phyloP scores from a whole-genome alignment of 208 protist genomes.

The Giardia muris region DNA sequence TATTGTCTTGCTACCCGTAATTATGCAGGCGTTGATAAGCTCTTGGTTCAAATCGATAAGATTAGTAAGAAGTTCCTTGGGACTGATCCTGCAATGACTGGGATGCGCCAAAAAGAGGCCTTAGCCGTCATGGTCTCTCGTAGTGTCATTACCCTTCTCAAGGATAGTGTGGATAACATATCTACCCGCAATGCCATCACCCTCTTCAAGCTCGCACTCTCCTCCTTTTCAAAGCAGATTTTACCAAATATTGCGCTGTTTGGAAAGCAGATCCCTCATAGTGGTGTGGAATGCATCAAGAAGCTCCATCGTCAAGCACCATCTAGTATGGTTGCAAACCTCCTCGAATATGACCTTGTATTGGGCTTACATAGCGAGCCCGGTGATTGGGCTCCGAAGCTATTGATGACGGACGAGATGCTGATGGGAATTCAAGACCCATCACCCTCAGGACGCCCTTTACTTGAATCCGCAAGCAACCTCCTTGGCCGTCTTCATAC shows the following conservation, averaged over 20 bases:
- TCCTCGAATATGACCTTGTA: not conserved
- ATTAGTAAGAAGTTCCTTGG: not conserved
- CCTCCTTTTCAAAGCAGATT: not conserved
- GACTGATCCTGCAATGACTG: not conserved
- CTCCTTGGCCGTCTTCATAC: too few relatives aligned
- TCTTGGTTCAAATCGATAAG: not conserved
- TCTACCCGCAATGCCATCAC: not conserved
- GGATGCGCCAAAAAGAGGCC: not conserved
- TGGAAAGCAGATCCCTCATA: not conserved
- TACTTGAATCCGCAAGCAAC: too few relatives aligned
- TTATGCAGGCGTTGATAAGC: conserved; percentile 1
- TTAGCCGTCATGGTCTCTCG: not conserved
- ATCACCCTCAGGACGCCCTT: too few relatives aligned
- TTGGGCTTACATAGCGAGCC: too few relatives aligned
- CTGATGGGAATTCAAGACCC: too few relatives aligned
- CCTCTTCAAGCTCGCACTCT: not conserved
- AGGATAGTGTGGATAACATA: not conserved
- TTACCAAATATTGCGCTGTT: not conserved
- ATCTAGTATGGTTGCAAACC: not conserved
- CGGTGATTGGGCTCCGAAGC: too few relatives aligned
- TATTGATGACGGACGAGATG: too few relatives aligned
- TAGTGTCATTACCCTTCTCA: not conserved
- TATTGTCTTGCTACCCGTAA: not conserved
- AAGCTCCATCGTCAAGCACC: not conserved
- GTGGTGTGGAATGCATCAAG: not conserved